phyloP scores from a whole-genome alignment of 805 yeast genomes.

The Nakazawaea pomicola region DNA sequence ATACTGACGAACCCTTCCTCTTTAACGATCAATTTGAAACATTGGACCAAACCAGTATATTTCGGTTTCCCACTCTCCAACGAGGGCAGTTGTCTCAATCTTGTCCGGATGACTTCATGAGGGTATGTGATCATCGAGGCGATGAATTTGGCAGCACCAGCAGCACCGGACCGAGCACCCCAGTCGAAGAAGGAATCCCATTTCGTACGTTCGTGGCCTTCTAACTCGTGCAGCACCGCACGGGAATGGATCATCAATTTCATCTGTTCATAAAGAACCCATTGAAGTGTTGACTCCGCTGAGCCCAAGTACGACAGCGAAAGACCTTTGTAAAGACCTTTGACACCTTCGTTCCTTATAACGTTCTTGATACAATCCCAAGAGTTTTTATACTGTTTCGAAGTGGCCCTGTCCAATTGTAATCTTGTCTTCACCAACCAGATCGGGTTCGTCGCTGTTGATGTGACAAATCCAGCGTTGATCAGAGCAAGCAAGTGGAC shows the following conservation, averaged over 20 bases:
- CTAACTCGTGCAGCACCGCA: constrained; percentile 29
- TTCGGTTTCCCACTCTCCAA: constrained; percentile 72
- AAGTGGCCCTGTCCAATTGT: constrained; percentile 73
- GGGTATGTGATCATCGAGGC: constrained; percentile 95
- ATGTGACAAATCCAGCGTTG: constrained; percentile 88
- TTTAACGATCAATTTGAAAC: constrained; percentile 76
- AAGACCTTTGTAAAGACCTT: constrained; percentile 83
- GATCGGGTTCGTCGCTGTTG: constrained; percentile 96
- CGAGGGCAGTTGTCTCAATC: constrained; percentile 89
- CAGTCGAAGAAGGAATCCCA: constrained; percentile 75
- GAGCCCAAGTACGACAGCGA: constrained; percentile 94
- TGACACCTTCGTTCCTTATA: constrained; percentile 68
- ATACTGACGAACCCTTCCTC: constrained; percentile 91
- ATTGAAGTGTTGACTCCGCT: constrained; percentile 86
- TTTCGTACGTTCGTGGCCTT: constrained; percentile 36
- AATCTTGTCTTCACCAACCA: constrained; percentile 95
- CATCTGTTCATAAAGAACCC: constrained; percentile 97
- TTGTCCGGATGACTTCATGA: constrained; percentile 93
- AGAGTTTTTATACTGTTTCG: constrained; percentile 71
- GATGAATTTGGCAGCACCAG: constrained; percentile 91
- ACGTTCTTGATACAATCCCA: constrained; percentile 77
- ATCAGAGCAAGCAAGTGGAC: constrained; percentile 85
- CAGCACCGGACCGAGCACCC: constrained; percentile 96
- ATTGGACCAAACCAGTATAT: constrained; percentile 85
- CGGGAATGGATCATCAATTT: constrained; percentile 56